phyloP scores from a whole-genome alignment of 495 filamentous ascomycete genomes.

The Lasiosphaeriaceae sp. region DNA sequence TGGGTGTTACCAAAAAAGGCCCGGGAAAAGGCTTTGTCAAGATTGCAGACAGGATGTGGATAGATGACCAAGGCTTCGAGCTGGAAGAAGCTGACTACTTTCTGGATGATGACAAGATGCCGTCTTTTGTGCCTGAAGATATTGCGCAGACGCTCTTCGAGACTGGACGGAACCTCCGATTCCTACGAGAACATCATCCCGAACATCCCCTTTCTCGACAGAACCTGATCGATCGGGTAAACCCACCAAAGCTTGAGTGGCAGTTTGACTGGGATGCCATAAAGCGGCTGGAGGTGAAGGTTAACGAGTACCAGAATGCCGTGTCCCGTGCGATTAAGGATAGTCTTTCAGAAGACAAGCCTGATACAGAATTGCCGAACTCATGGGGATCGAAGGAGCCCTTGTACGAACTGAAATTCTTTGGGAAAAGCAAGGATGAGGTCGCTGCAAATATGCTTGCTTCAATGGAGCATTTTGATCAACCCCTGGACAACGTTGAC shows the following conservation, averaged over 20 bases:
- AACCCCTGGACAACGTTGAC: conserved; percentile 20
- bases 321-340: conserved; percentile 39
- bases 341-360: neutral
- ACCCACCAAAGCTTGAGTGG: conserved; percentile 62
- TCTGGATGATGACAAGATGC: conserved; percentile 58
- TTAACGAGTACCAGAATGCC: conserved; percentile 58
- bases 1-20: conserved; percentile 44
- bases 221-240: conserved; percentile 39
- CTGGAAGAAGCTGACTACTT: conserved; percentile 52
- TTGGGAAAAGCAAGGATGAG: conserved; percentile 46
- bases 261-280: conserved; percentile 74
- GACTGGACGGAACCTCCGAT: conserved; percentile 68
- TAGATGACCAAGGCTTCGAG: conserved; percentile 53
- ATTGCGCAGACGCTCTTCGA: conserved; percentile 68
- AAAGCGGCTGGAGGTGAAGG: conserved; percentile 56
- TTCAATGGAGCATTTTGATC: conserved; percentile 46
- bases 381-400: neutral
- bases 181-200: conserved; percentile 70
- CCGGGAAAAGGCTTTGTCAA: conserved; percentile 56
- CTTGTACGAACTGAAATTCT: conserved; percentile 35
- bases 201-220: conserved; percentile 65
- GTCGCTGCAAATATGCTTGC: conserved; percentile 45
- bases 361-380: neutral
- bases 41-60: conserved; percentile 51
- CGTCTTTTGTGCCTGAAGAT: conserved; percentile 62